Evolutionary conservation across 768 basidiomycete species (phyloP).

Genomic region (Pisolithus orientalis): DNA sequence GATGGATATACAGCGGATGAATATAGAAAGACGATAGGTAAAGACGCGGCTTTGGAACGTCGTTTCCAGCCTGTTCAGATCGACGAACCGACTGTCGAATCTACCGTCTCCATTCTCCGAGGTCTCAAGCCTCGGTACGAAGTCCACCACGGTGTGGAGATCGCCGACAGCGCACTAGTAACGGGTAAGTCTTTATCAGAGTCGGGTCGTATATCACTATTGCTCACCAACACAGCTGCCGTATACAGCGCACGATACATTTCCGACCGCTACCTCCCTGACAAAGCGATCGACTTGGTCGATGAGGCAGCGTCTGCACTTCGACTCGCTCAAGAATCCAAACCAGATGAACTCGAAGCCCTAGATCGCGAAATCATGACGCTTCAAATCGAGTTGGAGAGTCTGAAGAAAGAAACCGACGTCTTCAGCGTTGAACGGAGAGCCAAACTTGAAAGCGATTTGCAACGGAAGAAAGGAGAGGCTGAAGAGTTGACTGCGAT

Average conservation of each 20-base stretch:
- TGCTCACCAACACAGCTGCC: conserved; percentile 45
- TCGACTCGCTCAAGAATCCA: conserved; percentile 82
- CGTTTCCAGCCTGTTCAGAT: conserved; percentile 88
- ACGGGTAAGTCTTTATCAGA: conserved; percentile 45
- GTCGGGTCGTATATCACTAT: not conserved
- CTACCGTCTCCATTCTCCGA: conserved; percentile 80
- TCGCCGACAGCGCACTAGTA: conserved; percentile 82
- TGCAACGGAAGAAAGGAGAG: conserved; percentile 55
- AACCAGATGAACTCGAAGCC: conserved; percentile 78
- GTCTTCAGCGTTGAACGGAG: conserved; percentile 75
- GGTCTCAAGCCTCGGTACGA: conserved; percentile 83
- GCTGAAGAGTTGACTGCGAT: conserved; percentile 54
- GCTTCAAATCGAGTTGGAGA: conserved; percentile 84
- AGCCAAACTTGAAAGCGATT: conserved; percentile 55
- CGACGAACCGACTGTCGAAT: conserved; percentile 82
- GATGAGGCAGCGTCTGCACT: conserved; percentile 90
- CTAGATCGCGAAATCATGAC: conserved; percentile 82
- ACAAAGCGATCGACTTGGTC: conserved; percentile 88
- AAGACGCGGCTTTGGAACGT: conserved; percentile 86
- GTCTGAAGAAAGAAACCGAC: conserved; percentile 83
- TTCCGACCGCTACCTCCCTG: conserved; percentile 81
- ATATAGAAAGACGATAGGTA: conserved; percentile 86
- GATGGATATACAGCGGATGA: conserved; percentile 55
- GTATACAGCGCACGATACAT: conserved; percentile 83
- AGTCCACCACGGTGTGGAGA: conserved; percentile 91